Evolutionary conservation across 371 early-diverging fungal genomes (phyloP).

Genomic region (Rhizomucor miehei): DNA sequence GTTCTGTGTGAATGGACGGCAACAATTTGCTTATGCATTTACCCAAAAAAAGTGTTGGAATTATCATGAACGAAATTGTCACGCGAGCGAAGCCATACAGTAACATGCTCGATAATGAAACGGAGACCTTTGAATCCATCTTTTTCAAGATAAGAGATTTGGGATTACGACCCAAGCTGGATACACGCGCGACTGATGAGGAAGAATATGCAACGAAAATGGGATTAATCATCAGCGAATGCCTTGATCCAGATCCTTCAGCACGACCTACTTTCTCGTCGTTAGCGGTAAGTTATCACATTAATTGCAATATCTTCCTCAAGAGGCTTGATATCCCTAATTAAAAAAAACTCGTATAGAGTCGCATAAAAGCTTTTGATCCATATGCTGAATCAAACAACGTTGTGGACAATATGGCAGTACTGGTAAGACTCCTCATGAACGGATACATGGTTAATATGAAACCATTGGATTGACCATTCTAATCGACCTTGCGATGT

Average conservation of each 20-base stretch:
- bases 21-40: too few relatives aligned
- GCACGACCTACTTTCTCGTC: conserved; percentile 36
- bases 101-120: conserved; percentile 5
- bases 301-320: background rate
- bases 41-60: conserved; percentile 46
- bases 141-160: too few relatives aligned
- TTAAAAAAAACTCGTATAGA: too few relatives aligned
- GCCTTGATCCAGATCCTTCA: conserved; percentile 27
- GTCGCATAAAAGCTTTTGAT: conserved; percentile 40
- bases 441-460: too few relatives aligned
- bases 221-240: conserved; percentile 35
- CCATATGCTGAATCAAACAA: conserved; percentile 36
- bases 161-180: too few relatives aligned
- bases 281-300: conserved; percentile 7
- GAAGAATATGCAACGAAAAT: conserved; percentile 39
- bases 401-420: conserved; percentile 51
- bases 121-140: too few relatives aligned
- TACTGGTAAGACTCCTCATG: conserved; percentile 24
- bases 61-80: conserved; percentile 50
- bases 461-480: too few relatives aligned
- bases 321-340: background rate
- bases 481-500: too few relatives aligned
- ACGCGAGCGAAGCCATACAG: conserved; percentile 41
- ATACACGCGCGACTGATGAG: conserved; percentile 18
- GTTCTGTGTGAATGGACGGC: too few relatives aligned